phyloP scores from a whole-genome alignment of 805 yeast genomes.

The Kodamaea restingae region DNA sequence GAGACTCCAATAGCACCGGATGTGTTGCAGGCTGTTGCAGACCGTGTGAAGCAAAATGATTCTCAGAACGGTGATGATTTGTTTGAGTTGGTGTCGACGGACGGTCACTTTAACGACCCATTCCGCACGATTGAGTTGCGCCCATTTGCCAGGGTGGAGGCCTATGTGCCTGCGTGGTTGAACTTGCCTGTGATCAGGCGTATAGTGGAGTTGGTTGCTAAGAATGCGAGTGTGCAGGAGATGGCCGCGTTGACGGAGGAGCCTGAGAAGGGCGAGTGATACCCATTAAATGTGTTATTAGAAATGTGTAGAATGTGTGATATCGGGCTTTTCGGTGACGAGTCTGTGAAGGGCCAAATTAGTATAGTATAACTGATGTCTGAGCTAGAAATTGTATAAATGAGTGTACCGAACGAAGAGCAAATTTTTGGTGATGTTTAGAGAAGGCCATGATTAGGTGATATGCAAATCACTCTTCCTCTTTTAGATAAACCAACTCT shows the following conservation, averaged over 20 bases:
- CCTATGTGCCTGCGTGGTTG: conserved; percentile 93
- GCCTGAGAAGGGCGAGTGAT: conserved; percentile 4
- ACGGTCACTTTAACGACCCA: conserved; percentile 79
- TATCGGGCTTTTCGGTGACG: too few relatives aligned
- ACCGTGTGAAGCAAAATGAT: conserved; percentile 60
- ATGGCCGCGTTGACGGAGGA: conserved; percentile 6
- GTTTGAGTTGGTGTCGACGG: conserved; percentile 64
- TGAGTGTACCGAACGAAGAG: too few relatives aligned
- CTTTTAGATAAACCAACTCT: too few relatives aligned
- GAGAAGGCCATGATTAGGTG: too few relatives aligned
- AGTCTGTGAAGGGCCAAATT: too few relatives aligned
- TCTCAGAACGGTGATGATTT: conserved; percentile 55
- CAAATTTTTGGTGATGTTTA: too few relatives aligned
- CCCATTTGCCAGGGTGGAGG: conserved; percentile 77
- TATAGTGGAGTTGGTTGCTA: conserved; percentile 82
- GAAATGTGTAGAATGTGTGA: neutral
- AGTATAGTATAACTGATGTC: too few relatives aligned
- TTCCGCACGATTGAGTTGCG: conserved; percentile 69
- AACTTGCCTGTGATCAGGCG: conserved; percentile 84
- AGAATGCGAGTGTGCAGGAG: conserved; percentile 72
- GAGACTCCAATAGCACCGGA: conserved; percentile 87
- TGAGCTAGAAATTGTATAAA: too few relatives aligned
- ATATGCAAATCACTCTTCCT: too few relatives aligned
- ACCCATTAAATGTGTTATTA: conserved; percentile 1
- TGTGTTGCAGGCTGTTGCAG: conserved; percentile 77